Percentiles rank a stretch among this genome's conserved stretches.
phyloP scores from a whole-genome alignment of 2,329 filamentous ascomycete species.

The Elsinoe fawcettii region DNA sequence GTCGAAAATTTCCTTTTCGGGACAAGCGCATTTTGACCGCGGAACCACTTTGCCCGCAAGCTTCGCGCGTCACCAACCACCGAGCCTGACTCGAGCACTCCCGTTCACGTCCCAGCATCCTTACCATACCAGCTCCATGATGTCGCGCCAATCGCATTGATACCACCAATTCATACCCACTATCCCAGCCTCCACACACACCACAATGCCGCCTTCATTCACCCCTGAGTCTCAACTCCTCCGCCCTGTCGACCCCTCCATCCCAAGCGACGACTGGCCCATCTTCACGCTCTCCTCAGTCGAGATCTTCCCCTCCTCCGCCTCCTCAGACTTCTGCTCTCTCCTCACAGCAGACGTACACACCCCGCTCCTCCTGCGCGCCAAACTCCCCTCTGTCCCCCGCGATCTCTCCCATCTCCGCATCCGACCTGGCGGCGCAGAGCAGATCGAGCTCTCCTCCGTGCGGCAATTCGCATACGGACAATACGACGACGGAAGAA shows the following conservation, averaged over 20 bases:
- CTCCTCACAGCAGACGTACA: conserved; percentile 53
- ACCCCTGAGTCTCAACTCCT: conserved; percentile 32
- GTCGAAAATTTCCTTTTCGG: conserved; percentile 7
- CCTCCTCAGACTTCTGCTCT: conserved; percentile 45
- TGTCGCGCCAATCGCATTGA: background rate
- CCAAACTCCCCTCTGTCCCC: conserved; percentile 47
- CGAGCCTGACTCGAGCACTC: background rate
- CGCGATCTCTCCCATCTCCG: conserved; percentile 31
- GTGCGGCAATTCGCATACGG: conserved; percentile 43
- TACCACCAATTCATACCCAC: background rate
- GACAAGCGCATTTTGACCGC: background rate
- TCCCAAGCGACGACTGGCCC: conserved; percentile 47
- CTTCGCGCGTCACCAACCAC: background rate
- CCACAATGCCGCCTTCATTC: conserved; percentile 23
- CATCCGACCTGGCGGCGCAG: conserved; percentile 17
- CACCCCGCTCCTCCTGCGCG: conserved; percentile 55
- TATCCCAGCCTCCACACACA: conserved; percentile 21
- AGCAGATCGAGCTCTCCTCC: conserved; percentile 48
- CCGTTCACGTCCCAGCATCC: background rate
- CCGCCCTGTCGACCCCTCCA: conserved; percentile 33
- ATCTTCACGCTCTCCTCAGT: conserved; percentile 56
- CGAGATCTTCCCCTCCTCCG: conserved; percentile 46
- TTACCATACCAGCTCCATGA: background rate
- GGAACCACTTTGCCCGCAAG: background rate
- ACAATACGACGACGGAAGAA: conserved; percentile 47